Base-by-base conservation (phyloP, 2,329 filamentous ascomycete genomes). In the Aspergillus sp. region DNA sequence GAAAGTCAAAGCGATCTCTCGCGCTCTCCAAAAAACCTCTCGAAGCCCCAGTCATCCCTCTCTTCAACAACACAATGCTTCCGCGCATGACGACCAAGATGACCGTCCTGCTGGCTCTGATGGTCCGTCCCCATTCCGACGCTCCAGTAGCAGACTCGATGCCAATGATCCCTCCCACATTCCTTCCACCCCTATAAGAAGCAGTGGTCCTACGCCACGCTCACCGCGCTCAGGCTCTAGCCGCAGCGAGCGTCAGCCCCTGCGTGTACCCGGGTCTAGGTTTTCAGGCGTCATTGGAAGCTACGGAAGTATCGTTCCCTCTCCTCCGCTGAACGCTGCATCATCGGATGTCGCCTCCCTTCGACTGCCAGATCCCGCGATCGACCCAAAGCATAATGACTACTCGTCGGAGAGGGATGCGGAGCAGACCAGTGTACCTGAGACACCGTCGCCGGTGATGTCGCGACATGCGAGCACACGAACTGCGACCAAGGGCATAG, bases 1-100 rank as follows among this genome's bases (percentile, higher is more conserved):
- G 80, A 89, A 92, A 74, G 84, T 98, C 76, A 98, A 97, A 77
- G 88, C 87, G 59, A 88, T 97, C 55, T 79, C 84, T 23, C 86
- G 89, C 63, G 91, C 92, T 61, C 84, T 95, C 63, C 83, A 85
- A 58, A 83, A 79, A 68, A 78, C 80, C 78, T 86, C 80, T 76
- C 86, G 73, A 41, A 75, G 67, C 45, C 70, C 73, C 17, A 67
- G 60, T n/a, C 60, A 85, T 0, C 85, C 87, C 9, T 74, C 70
- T 48, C 63, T 76, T 45, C 73, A 77, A 63, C 70, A 72, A 39
- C 58, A 65, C 12, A 36, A 36, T 57, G 58, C 56, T 51, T 59
- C 67, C 63, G 55, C 57, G 30, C 56, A 53, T 50, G 58, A 54
- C 30, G 58, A 68, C 48, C 64, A 52, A 57, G 56, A 30, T 45